Percentiles rank a stretch among this genome's conserved stretches.
These are phyloP conservation scores for Backusella sp. DNA, from an alignment of 192 early-diverging fungal genomes.

Conservation along the genomic window DNA sequence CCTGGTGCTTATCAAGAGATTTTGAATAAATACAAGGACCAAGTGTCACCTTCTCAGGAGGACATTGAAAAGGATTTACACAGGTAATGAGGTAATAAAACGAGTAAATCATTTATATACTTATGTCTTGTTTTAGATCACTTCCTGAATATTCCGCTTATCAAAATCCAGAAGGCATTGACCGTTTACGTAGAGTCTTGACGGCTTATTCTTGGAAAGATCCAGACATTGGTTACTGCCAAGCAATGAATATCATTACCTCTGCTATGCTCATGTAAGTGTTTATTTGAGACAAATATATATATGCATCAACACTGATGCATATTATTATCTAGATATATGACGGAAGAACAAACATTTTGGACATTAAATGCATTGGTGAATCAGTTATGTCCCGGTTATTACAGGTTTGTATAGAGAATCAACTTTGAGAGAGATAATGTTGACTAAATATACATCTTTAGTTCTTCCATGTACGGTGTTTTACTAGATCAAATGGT, in stretches of 20 bases:
- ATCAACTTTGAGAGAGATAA: not conserved
- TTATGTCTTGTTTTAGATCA: constrained; percentile 48
- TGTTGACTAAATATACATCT: not conserved
- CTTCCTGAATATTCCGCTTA: constrained; percentile 94
- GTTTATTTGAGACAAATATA: not conserved
- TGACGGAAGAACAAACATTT: constrained; percentile 97
- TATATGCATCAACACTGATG: not conserved
- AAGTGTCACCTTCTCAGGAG: constrained; percentile 67
- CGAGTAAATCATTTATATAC: not conserved
- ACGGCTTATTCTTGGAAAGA: constrained; percentile 83
- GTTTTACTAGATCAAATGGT: constrained; percentile 95
- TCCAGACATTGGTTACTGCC: constrained; percentile 96
- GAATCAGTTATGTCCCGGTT: constrained; percentile 89
- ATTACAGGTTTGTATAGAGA: constrained; percentile 55
- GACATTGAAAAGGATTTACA: constrained; percentile 93
- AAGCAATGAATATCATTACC: constrained; percentile 99
- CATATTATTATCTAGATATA: constrained; percentile 49
- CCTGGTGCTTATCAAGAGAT: constrained; percentile 69
- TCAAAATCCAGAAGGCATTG: constrained; percentile 89
- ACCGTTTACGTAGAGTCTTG: constrained; percentile 86
- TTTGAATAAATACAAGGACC: constrained; percentile 56
- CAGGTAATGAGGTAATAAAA: not conserved
- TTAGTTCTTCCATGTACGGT: constrained; percentile 93
- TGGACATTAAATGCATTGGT: constrained; percentile 92
- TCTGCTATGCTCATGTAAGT: constrained; percentile 85